A percentile compares a stretch with the other conserved stretches of the same genome.
Evolutionary conservation across 148 eudicot species (phyloP).

Genomic region (Chenopodium album): DNA sequence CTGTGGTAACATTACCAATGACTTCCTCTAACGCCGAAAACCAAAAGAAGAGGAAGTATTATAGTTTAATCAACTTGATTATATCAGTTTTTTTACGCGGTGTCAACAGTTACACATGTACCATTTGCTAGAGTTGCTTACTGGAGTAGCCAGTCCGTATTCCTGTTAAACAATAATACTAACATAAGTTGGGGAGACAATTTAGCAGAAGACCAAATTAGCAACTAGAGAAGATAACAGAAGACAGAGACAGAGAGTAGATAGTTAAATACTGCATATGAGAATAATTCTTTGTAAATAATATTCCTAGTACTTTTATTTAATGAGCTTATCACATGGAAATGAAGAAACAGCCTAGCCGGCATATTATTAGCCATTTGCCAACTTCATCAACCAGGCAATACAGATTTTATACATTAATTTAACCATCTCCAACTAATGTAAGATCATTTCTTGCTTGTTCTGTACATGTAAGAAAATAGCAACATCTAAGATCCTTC

Average conservation of each 20-base stretch:
- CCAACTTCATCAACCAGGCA: conserved; percentile 15
- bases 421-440: background rate
- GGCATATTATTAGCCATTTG: conserved; percentile 6
- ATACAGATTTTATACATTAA: background rate
- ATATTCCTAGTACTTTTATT: background rate
- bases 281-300: background rate
- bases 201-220: conserved; percentile 5
- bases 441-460: background rate
- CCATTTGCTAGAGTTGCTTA: background rate
- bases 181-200: background rate
- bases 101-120: conserved; percentile 7
- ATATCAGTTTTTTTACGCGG: conserved; percentile 12
- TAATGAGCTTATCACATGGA: conserved; percentile 5
- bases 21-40: background rate
- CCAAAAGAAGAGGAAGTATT: conserved; percentile 12
- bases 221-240: background rate
- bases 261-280: background rate
- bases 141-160: background rate
- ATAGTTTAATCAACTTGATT: background rate
- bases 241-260: no score
- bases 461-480: background rate
- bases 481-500: background rate
- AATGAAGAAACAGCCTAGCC: conserved; percentile 7
- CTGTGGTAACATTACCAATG: background rate
- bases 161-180: conserved; percentile 5